Evolutionary conservation across 306 rosid species (phyloP).

Genomic region (Crotalaria pallida): DNA sequence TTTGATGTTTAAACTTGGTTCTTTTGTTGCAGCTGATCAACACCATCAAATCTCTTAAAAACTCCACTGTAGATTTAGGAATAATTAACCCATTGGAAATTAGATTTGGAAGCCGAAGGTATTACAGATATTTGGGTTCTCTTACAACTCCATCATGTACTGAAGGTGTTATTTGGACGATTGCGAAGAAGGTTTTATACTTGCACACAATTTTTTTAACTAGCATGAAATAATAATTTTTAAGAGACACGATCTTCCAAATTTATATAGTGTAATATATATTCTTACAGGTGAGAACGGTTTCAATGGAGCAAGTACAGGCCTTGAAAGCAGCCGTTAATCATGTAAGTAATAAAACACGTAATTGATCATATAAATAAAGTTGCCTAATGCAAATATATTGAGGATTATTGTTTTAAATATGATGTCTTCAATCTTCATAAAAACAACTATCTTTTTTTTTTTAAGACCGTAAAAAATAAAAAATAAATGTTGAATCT

Average conservation of each 20-base stretch:
- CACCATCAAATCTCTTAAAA: conserved; percentile 29
- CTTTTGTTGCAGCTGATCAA: conserved; percentile 34
- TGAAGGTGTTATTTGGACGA: conserved; percentile 76
- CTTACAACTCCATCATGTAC: conserved; percentile 76
- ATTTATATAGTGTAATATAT: background rate
- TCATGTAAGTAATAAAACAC: conserved; percentile 39
- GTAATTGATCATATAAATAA: background rate
- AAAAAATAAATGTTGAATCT: too few species aligned
- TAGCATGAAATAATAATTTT: background rate
- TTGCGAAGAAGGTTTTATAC: conserved; percentile 46
- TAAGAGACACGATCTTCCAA: background rate
- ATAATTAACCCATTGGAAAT: conserved; percentile 42
- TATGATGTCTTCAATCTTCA: too few species aligned
- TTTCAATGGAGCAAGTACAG: conserved; percentile 50
- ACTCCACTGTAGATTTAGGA: conserved; percentile 49
- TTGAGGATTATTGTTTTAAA: background rate
- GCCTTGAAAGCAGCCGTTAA: conserved; percentile 49
- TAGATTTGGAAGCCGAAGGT: conserved; percentile 50
- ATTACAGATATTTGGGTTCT: conserved; percentile 77
- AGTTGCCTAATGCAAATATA: background rate
- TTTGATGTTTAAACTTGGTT: background rate
- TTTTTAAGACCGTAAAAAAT: too few species aligned
- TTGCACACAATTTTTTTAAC: background rate
- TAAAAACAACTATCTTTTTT: too few species aligned
- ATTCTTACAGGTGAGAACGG: conserved; percentile 54